Evolutionary conservation across 2,329 filamentous ascomycete genomes (phyloP).

Genomic region (Karstenula rhodostoma): DNA sequence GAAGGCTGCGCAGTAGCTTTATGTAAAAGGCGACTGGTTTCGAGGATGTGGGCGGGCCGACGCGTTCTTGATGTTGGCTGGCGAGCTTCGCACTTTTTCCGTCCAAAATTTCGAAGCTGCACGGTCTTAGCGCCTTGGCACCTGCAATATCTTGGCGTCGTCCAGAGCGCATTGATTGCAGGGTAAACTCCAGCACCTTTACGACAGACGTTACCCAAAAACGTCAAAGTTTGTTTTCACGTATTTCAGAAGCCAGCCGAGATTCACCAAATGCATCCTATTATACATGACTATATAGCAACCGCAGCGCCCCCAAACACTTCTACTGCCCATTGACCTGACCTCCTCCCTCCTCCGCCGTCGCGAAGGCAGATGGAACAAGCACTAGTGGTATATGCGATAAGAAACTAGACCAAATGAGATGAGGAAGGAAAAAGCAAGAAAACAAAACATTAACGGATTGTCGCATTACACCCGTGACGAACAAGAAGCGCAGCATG

Average conservation of each 20-base stretch:
- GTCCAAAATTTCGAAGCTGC: constrained; percentile 19
- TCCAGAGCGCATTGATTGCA: no score
- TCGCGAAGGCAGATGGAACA: constrained; percentile 36
- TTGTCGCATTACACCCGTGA: constrained; percentile 34
- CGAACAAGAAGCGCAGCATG: constrained; percentile 39
- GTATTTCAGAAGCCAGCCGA: background rate
- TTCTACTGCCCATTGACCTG: constrained; percentile 29
- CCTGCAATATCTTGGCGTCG: constrained; percentile 9
- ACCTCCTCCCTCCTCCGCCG: constrained; percentile 23
- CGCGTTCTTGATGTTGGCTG: constrained; percentile 5
- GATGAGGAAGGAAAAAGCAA: constrained; percentile 19
- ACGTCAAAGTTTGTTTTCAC: background rate
- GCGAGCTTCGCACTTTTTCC: constrained; percentile 14
- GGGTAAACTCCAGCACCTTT: background rate
- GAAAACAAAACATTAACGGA: constrained; percentile 36
- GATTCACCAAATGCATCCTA: background rate
- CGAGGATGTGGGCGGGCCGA: background rate
- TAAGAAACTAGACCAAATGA: constrained; percentile 31
- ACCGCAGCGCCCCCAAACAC: constrained; percentile 24
- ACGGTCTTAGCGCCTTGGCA: constrained; percentile 12
- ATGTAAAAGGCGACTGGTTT: background rate
- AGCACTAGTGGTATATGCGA: constrained; percentile 50
- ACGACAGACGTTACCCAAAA: no score
- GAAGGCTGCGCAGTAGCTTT: background rate
- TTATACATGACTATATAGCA: constrained; percentile 34